Evolutionary conservation across 1,139 yeast species (phyloP).

Genomic region (Yamadazyma pseudoaaseri): DNA sequence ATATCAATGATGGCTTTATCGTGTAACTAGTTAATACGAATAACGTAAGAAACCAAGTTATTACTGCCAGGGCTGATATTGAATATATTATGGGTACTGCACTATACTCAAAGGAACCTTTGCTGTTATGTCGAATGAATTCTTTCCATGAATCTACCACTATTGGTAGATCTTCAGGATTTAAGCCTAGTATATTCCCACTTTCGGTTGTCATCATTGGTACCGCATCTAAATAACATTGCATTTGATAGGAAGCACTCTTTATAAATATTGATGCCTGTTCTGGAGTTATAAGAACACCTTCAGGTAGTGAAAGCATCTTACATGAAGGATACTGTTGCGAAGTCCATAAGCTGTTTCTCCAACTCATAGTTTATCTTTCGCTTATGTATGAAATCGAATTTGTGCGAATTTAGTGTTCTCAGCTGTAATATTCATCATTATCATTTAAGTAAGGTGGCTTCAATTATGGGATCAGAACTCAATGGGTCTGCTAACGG

Average conservation of each 20-base stretch:
- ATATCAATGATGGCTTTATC: slow-evolving; percentile 50
- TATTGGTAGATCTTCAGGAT: slow-evolving; percentile 36
- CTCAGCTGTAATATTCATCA: too few relatives aligned
- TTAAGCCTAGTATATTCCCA: slow-evolving; percentile 29
- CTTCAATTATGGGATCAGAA: background rate
- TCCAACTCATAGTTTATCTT: slow-evolving; percentile 44
- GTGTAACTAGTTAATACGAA: slow-evolving; percentile 63
- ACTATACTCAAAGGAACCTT: slow-evolving; percentile 54
- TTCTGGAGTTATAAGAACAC: slow-evolving; percentile 33
- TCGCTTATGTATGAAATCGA: too few relatives aligned
- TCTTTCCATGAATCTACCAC: slow-evolving; percentile 39
- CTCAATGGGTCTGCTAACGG: background rate
- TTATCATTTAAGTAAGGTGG: too few relatives aligned
- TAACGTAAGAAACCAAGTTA: slow-evolving; percentile 62
- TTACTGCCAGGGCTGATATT: slow-evolving; percentile 62
- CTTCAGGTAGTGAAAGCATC: slow-evolving; percentile 29
- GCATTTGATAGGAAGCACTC: slow-evolving; percentile 29
- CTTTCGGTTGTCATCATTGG: slow-evolving; percentile 47
- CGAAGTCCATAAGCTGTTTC: slow-evolving; percentile 25
- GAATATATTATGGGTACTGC: slow-evolving; percentile 63
- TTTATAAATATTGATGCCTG: slow-evolving; percentile 21
- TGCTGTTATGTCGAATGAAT: slow-evolving; percentile 26
- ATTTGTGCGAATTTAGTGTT: too few relatives aligned
- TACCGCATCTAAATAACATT: slow-evolving; percentile 33
- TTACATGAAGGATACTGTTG: slow-evolving; percentile 33